Percentiles rank a stretch among this genome's conserved stretches.
These are phyloP conservation scores for Chaetoceros muelleri DNA, from an alignment of 108 stramenopile species.

Conservation along the genomic window DNA sequence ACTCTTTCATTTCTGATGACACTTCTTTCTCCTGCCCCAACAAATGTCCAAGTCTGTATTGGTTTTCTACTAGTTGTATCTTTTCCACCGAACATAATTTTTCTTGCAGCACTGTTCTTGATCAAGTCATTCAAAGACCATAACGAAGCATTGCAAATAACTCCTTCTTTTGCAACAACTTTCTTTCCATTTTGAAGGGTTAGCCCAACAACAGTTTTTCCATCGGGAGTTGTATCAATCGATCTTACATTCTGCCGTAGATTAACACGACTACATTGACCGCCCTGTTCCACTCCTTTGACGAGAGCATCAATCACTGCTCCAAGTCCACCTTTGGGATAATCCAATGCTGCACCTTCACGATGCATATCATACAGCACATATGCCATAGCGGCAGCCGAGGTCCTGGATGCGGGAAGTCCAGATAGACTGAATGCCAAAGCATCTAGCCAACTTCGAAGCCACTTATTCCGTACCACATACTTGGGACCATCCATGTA, in stretches of 20 bases:
- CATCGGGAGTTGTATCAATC: constrained; percentile 46
- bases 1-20: constrained; percentile 7
- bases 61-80: constrained; percentile 13
- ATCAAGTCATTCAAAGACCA: constrained; percentile 61
- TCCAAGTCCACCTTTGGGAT: constrained; percentile 78
- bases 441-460: constrained; percentile 87
- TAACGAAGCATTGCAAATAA: constrained; percentile 77
- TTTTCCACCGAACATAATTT: constrained; percentile 19
- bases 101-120: constrained; percentile 33
- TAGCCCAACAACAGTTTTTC: constrained; percentile 37
- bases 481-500: constrained; percentile 77
- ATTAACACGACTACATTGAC: constrained; percentile 38
- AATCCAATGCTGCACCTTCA: constrained; percentile 73
- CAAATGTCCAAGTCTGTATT: constrained; percentile 29
- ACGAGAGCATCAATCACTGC: constrained; percentile 80
- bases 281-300: constrained; percentile 68
- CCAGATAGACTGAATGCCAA: constrained; percentile 87
- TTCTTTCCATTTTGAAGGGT: constrained; percentile 40
- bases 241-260: constrained; percentile 48
- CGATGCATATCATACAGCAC: constrained; percentile 87
- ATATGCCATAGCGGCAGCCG: constrained; percentile 90
- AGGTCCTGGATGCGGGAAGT: constrained; percentile 72
- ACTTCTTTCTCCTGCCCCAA: constrained; percentile 13
- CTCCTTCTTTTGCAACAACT: constrained; percentile 53
- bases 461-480: constrained; percentile 64